A percentile compares a stretch with the other conserved stretches of the same genome.
Conservation (phyloP, 495 filamentous ascomycete genomes). For the Xylaria acuta region DNA sequence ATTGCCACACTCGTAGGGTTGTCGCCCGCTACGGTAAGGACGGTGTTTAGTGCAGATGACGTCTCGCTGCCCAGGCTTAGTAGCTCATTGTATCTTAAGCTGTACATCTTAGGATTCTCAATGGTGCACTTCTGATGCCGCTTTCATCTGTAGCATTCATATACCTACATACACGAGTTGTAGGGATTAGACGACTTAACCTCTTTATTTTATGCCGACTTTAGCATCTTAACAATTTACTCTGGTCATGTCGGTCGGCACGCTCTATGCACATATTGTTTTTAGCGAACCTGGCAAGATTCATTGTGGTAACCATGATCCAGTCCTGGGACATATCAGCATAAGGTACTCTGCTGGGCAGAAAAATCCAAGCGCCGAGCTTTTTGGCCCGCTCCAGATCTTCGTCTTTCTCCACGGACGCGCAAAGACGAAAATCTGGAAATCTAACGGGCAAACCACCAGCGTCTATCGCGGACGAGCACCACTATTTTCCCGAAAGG, state of each 20-base stretch:
- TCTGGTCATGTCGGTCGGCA: constrained; percentile 19
- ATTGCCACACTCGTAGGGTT: not conserved
- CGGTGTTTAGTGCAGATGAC: not conserved
- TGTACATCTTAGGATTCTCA: constrained; percentile 2
- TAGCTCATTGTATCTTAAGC: not conserved
- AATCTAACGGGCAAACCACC: constrained; percentile 6
- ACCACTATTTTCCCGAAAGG: not conserved
- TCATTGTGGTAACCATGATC: constrained; percentile 15
- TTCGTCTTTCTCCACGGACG: constrained; percentile 21
- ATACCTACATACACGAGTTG: not conserved
- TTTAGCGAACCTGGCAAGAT: constrained; percentile 21
- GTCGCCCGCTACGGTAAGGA: no score
- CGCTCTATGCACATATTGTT: constrained; percentile 9
- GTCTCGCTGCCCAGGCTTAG: not conserved
- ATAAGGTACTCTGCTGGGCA: constrained; percentile 8
- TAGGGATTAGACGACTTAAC: not conserved
- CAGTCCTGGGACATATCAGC: constrained; percentile 14
- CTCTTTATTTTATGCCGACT: not conserved
- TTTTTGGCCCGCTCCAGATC: constrained; percentile 23
- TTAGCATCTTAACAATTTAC: not conserved
- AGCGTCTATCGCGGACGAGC: constrained; percentile 24
- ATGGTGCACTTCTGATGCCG: not conserved
- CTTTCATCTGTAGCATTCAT: not conserved
- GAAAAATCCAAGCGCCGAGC: constrained; percentile 7
- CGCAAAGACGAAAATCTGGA: constrained; percentile 26